These are phyloP conservation scores for Dissophora globulifera DNA, from an alignment of 192 early-diverging fungal genomes.

Conservation along the genomic window DNA sequence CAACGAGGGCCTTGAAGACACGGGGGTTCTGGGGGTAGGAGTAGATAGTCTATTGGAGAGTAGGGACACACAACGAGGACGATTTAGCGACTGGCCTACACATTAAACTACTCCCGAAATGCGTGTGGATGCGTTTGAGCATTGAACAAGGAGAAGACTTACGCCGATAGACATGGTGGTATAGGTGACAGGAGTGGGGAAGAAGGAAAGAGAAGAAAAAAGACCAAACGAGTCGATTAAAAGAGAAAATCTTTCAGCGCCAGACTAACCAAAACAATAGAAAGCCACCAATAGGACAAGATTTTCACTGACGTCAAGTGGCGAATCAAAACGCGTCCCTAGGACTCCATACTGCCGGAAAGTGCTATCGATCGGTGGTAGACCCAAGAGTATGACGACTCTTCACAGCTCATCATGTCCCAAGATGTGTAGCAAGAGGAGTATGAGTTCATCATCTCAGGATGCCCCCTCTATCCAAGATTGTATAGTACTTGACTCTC, in stretches of 20 bases:
- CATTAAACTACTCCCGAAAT: background rate
- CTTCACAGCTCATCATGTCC: too few relatives aligned
- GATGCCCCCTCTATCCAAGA: too few relatives aligned
- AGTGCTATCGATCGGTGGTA: too few relatives aligned
- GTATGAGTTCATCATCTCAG: too few relatives aligned
- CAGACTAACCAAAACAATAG: background rate
- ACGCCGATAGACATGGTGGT: conserved; percentile 52
- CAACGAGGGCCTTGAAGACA: conserved; percentile 70
- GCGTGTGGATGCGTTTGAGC: background rate
- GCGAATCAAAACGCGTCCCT: too few relatives aligned
- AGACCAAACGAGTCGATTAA: background rate
- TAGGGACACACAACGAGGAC: background rate
- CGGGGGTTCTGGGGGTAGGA: conserved; percentile 78
- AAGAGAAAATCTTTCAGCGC: too few relatives aligned
- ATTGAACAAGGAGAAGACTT: too few relatives aligned
- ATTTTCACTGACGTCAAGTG: background rate
- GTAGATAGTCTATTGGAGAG: conserved; percentile 59
- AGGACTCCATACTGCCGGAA: too few relatives aligned
- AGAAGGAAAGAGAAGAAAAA: conserved; percentile 4
- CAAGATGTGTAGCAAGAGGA: too few relatives aligned
- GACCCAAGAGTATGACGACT: too few relatives aligned
- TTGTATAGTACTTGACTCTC: too few relatives aligned
- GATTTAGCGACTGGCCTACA: background rate
- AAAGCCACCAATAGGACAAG: conserved; percentile 6
- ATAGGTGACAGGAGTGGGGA: background rate